These are phyloP conservation scores for Lithohypha guttulata DNA, from an alignment of 2,329 filamentous ascomycete genomes.

Conservation along the genomic window DNA sequence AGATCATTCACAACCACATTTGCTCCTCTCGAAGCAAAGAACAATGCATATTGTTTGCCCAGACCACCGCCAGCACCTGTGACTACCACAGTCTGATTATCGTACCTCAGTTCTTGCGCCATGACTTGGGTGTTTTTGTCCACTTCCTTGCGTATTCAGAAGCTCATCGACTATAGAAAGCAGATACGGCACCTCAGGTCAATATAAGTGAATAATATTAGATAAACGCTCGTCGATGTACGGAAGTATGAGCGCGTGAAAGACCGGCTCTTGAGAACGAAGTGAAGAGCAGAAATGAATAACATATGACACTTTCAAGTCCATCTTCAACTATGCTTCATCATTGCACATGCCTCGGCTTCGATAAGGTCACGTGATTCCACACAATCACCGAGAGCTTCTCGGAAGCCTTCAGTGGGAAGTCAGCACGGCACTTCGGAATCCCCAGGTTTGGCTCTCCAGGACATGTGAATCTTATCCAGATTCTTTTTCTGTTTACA, in stretches of 20 bases:
- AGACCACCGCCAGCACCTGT: constrained; percentile 77
- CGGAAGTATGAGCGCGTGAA: background rate
- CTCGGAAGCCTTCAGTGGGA: too few species aligned
- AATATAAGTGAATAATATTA: background rate
- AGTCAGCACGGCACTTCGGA: constrained; percentile 2
- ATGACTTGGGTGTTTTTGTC: too few species aligned
- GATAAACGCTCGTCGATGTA: background rate
- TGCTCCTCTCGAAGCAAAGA: constrained; percentile 84
- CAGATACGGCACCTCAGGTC: too few species aligned
- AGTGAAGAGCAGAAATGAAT: background rate
- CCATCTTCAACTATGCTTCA: background rate
- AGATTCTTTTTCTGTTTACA: background rate
- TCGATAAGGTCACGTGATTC: constrained; percentile 1
- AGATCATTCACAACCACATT: constrained; percentile 96
- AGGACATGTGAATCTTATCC: constrained; percentile 1
- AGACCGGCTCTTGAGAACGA: constrained; percentile 1
- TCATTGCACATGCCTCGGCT: background rate
- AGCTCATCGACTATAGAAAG: too few species aligned
- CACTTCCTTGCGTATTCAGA: too few species aligned
- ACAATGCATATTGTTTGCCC: constrained; percentile 71
- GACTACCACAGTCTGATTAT: constrained; percentile 80
- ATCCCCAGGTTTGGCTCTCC: too few species aligned
- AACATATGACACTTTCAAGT: constrained; percentile 3
- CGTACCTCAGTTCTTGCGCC: constrained; percentile 68
- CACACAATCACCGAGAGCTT: background rate